Conservation (phyloP, 306 rosid species). For the Phaseolus lunatus region DNA sequence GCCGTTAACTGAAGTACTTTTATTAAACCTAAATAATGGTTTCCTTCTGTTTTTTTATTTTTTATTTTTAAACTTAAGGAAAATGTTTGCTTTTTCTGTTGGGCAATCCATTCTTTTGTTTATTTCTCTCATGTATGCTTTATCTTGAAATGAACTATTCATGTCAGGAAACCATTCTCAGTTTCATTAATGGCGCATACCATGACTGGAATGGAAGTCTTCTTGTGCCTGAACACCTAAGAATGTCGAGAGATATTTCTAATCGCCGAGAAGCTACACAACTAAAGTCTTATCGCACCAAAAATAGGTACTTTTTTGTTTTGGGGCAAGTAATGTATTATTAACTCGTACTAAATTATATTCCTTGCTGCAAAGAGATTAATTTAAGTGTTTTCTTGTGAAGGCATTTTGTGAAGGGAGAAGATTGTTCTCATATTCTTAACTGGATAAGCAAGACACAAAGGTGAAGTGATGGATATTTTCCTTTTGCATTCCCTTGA, state of each 20-base stretch:
- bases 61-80: not conserved
- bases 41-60: not conserved
- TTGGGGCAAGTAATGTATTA: conserved; percentile 21
- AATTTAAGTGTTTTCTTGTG: conserved; percentile 33
- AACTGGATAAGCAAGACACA: conserved; percentile 77
- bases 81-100: not conserved
- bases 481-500: conserved; percentile 37
- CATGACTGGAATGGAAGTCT: conserved; percentile 57
- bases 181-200: conserved; percentile 69
- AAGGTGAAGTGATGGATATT: conserved; percentile 26
- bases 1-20: conserved; percentile 30
- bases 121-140: conserved; percentile 14
- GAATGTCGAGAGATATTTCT: conserved; percentile 65
- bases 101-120: conserved; percentile 1
- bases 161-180: conserved; percentile 74
- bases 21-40: conserved; percentile 1
- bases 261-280: conserved; percentile 58
- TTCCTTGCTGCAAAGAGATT: conserved; percentile 22
- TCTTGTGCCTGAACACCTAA: conserved; percentile 66
- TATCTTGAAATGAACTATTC: conserved; percentile 38
- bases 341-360: not conserved
- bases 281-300: conserved; percentile 69
- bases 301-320: conserved; percentile 61
- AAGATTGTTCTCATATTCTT: conserved; percentile 77
- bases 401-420: conserved; percentile 73